These are phyloP conservation scores for Rosa lucieae DNA, from an alignment of 306 rosid species.

Conservation along the genomic window DNA sequence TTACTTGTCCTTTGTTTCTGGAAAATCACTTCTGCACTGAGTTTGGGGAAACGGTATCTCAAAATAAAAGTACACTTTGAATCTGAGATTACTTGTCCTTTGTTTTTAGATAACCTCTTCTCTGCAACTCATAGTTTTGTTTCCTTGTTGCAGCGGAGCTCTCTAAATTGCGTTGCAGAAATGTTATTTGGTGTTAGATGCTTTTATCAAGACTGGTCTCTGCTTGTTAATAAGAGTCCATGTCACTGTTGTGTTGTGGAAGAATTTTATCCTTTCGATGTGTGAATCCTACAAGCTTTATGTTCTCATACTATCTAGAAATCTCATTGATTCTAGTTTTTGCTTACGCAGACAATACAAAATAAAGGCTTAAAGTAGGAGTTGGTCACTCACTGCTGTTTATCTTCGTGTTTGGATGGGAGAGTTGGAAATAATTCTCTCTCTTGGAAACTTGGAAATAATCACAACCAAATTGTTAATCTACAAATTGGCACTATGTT, in stretches of 20 bases:
- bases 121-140: background rate
- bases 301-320: background rate
- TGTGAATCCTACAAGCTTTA: background rate
- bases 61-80: background rate
- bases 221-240: conserved; percentile 27
- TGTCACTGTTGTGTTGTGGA: conserved; percentile 19
- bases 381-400: background rate
- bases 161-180: conserved; percentile 1
- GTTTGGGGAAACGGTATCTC: no score
- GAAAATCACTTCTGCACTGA: background rate
- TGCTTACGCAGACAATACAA: background rate
- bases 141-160: conserved; percentile 17
- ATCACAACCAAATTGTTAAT: background rate
- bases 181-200: background rate
- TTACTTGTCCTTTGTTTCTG: background rate
- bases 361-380: background rate
- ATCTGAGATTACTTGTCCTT: background rate
- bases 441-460: background rate
- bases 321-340: background rate
- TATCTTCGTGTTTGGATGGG: background rate
- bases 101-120: background rate
- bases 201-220: background rate
- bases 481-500: background rate
- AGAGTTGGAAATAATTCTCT: background rate
- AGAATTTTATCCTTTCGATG: background rate